Conservation (phyloP, 2,329 filamentous ascomycete genomes). For the Periglandula ipomoeae region DNA sequence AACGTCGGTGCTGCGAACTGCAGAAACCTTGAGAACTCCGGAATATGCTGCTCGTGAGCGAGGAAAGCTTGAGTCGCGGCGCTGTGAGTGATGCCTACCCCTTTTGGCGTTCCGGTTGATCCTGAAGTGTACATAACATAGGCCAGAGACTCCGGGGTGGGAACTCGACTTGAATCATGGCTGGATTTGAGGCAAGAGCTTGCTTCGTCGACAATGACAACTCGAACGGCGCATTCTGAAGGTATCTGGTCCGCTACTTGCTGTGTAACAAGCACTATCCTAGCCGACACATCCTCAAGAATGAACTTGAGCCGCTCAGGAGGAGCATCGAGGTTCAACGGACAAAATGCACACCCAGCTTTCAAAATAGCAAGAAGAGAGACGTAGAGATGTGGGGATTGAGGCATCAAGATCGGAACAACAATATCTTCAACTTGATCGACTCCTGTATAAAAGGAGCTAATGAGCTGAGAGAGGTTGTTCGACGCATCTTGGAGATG, state of each 20-base stretch:
- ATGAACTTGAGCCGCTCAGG: constrained; percentile 72
- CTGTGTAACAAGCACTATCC: constrained; percentile 55
- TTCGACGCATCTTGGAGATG: constrained; percentile 52
- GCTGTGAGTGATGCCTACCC: constrained; percentile 70
- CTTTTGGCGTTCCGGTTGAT: constrained; percentile 82
- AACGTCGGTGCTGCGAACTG: constrained; percentile 92
- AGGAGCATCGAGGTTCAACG: constrained; percentile 70
- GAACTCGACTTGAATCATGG: constrained; percentile 10
- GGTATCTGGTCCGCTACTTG: constrained; percentile 34
- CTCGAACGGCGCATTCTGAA: constrained; percentile 17
- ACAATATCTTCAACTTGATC: constrained; percentile 32
- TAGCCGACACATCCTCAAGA: constrained; percentile 63
- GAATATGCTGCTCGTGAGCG: constrained; percentile 71
- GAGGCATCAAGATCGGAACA: constrained; percentile 68
- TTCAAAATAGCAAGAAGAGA: constrained; percentile 70
- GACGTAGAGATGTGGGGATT: constrained; percentile 70
- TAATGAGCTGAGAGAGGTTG: constrained; percentile 43
- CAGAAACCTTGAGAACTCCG: constrained; percentile 67
- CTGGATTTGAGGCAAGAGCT: neutral
- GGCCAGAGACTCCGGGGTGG: constrained; percentile 44
- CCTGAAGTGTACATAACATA: constrained; percentile 95
- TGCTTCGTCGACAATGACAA: constrained; percentile 26
- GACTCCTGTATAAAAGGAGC: constrained; percentile 6
- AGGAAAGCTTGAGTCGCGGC: constrained; percentile 75
- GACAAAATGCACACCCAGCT: constrained; percentile 77